Evolutionary conservation across 2,329 filamentous ascomycete genomes (phyloP).

Genomic region (Clarireedia monteithiana): DNA sequence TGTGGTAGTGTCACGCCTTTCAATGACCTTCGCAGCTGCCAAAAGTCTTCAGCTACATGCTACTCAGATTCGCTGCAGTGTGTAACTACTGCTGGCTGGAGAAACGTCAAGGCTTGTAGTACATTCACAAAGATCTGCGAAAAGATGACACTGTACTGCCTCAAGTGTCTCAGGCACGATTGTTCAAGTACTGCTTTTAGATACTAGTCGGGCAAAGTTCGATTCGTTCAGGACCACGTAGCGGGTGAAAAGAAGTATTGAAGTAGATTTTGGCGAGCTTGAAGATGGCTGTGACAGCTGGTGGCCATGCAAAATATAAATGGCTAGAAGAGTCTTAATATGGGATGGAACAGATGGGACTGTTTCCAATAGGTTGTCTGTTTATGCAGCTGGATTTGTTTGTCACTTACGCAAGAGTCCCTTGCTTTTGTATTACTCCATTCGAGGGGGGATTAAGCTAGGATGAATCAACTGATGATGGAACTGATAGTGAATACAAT

Average conservation of each 20-base stretch:
- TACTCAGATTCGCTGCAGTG: constrained; percentile 2
- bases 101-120: background rate
- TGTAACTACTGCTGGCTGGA: background rate
- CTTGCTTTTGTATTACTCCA: background rate
- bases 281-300: background rate
- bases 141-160: constrained; percentile 3
- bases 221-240: background rate
- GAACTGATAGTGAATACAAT: background rate
- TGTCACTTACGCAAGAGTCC: background rate
- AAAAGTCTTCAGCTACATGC: constrained; percentile 4
- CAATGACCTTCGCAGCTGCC: background rate
- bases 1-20: constrained; percentile 5
- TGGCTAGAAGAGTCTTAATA: background rate
- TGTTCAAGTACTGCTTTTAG: constrained; percentile 1
- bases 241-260: no score
- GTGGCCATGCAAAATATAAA: background rate
- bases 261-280: background rate
- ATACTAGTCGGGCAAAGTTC: background rate
- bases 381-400: constrained; percentile 3
- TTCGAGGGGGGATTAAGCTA: background rate
- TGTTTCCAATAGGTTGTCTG: background rate
- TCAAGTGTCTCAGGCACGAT: background rate
- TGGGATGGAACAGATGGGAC: background rate
- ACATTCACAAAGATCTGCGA: constrained; percentile 1
- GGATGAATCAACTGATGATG: background rate